Evolutionary conservation across 768 basidiomycete genomes (phyloP), one percentile per base, ranked within the genome.

Genomic region (Tylopilus rubrobrunneus): DNA sequence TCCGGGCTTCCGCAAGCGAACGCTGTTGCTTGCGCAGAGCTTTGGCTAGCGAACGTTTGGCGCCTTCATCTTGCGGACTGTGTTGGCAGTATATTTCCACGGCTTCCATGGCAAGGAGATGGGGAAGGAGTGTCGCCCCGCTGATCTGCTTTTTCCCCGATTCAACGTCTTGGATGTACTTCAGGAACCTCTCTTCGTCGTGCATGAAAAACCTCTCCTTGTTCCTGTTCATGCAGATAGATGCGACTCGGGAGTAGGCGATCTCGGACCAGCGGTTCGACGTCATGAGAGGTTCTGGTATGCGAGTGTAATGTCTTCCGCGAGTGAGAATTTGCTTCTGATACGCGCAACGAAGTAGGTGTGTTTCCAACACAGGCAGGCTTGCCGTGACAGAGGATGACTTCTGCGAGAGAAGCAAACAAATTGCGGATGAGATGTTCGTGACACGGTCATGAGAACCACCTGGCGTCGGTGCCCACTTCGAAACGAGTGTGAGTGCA

Each of bases 401-500:
- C 44, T 67, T 40, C 17, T 48, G 56, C 77, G 77, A 29, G 14
- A 89, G 71, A 47, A 84, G 74, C 15, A 80, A 69, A 12, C 74
- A 70, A 43, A 89, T 78, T 37, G 86, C 85, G 0, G 86, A 83
- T 4, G 82, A 67, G 19, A 19, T 19, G 19, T 19, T 19, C 19
- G 19, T 19, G 19, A 19, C 19, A 19, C 19, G 19, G 60, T 89
- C 87, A 51, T 87, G 86, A 3, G 82, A 74, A 3, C 73, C 71
- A 4, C 66, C 74, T 14, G 82, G 81, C 2, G 80, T 79, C 0
- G 87, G 86, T 0, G 85, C 86, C 86, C 86, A 89, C 66, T 88
- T 90, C 1, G 77, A 76, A 1, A 78, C 84, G 17, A 87, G 76
- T 8, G 79, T 79, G n/a, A 89, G 69, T 28, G 53, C 33, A 21